Percentiles rank a stretch among this genome's conserved stretches.
Conservation (phyloP, 2,329 filamentous ascomycete species). For the Curvularia verruculosa region DNA sequence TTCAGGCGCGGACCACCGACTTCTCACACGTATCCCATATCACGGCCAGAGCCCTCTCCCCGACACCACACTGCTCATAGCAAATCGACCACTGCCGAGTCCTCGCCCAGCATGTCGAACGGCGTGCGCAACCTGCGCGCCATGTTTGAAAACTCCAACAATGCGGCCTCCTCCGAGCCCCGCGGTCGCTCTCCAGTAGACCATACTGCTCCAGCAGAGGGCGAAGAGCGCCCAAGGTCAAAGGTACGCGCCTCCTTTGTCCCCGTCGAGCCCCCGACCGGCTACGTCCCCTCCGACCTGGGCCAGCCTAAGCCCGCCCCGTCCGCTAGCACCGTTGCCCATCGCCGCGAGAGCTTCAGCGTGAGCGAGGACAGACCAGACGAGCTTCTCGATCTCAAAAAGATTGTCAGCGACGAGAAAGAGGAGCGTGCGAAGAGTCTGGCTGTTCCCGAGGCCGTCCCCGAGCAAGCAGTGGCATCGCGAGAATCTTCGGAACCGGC, state of each 20-base stretch:
- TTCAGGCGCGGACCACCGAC: conserved; percentile 33
- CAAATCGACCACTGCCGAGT: conserved; percentile 35
- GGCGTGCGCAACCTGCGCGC: conserved; percentile 57
- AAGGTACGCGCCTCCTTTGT: conserved; percentile 58
- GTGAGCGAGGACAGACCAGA: conserved; percentile 44
- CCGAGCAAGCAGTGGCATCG: conserved; percentile 52
- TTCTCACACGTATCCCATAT: conserved; percentile 33
- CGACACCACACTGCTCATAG: conserved; percentile 23
- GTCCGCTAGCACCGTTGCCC: conserved; percentile 38
- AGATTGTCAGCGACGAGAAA: conserved; percentile 50
- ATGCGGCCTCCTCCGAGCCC: conserved; percentile 49
- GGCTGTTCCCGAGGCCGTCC: conserved; percentile 48
- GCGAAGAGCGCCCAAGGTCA: conserved; percentile 47
- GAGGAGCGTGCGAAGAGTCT: conserved; percentile 47
- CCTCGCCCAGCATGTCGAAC: conserved; percentile 54
- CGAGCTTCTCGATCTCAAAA: conserved; percentile 47
- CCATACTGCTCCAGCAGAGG: conserved; percentile 35
- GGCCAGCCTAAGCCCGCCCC: conserved; percentile 36
- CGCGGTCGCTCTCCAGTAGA: conserved; percentile 54
- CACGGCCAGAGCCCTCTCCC: conserved; percentile 11
- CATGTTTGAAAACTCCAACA: conserved; percentile 54
- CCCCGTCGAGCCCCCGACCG: conserved; percentile 47
- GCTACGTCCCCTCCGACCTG: conserved; percentile 37
- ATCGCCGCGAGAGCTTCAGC: conserved; percentile 53
- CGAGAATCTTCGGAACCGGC: conserved; percentile 47